A percentile compares a stretch with the other conserved stretches of the same genome.
Conservation (phyloP, 352 stramenopile species). For the Globisporangium spiculum region DNA sequence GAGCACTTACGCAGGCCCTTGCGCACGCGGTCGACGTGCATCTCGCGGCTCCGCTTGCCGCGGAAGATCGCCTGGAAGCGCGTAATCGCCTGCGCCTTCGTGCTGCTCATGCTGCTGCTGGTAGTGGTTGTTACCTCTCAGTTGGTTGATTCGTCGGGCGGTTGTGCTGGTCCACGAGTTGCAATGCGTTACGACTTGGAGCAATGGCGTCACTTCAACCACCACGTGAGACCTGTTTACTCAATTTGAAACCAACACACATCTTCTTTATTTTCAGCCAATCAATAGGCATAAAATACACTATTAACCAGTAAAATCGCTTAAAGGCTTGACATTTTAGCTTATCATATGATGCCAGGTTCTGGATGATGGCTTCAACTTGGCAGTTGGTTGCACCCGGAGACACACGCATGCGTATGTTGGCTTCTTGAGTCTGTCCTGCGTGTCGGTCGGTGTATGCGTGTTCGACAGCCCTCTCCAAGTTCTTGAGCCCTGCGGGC, state of each 20-base stretch:
- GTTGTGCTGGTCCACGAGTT: conserved; percentile 1
- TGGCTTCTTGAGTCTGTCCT: background rate
- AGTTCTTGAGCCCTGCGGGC: background rate
- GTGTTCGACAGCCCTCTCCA: background rate
- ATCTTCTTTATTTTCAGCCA: background rate
- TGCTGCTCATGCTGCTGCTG: conserved; percentile 1
- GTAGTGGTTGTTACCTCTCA: background rate
- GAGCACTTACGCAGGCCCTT: conserved; percentile 40
- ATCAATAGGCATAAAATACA: background rate
- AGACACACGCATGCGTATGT: background rate
- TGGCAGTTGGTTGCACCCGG: background rate
- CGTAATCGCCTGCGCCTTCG: conserved; percentile 20
- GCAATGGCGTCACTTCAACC: conserved; percentile 7
- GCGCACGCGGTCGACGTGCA: conserved; percentile 56
- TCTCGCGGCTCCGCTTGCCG: conserved; percentile 39
- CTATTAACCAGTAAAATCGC: background rate
- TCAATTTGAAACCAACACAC: background rate
- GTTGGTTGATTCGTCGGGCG: background rate
- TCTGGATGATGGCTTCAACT: conserved; percentile 2
- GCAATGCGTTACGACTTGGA: background rate
- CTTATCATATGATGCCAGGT: background rate
- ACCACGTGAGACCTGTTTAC: background rate
- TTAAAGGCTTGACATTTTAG: background rate
- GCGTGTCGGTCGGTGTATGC: background rate
- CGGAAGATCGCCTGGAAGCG: conserved; percentile 61